Conservation (phyloP, 768 basidiomycete genomes). For the Cyathus striatus region DNA sequence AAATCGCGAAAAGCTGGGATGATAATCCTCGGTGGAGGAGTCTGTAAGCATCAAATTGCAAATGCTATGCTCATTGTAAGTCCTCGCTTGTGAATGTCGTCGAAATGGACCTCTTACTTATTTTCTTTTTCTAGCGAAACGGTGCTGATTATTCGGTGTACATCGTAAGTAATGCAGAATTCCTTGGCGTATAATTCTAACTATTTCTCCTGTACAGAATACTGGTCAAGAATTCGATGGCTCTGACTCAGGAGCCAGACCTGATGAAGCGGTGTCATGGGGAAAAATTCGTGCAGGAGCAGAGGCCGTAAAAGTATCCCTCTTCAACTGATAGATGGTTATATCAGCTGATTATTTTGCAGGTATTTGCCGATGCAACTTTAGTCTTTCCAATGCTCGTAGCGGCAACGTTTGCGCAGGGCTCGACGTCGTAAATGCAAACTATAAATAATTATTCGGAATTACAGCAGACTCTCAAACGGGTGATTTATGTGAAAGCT, state of each 20-base stretch:
- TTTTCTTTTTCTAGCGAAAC: slow-evolving; percentile 62
- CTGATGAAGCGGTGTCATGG: slow-evolving; percentile 98
- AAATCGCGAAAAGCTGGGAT: slow-evolving; percentile 92
- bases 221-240: slow-evolving; percentile 99
- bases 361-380: slow-evolving; percentile 95
- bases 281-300: slow-evolving; percentile 91
- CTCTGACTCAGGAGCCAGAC: slow-evolving; percentile 93
- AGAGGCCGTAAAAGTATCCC: slow-evolving; percentile 71
- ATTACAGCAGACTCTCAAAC: too few relatives aligned
- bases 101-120: not conserved
- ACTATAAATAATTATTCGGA: too few relatives aligned
- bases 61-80: slow-evolving; percentile 98
- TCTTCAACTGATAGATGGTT: slow-evolving; percentile 5
- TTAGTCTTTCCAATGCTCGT: slow-evolving; percentile 94
- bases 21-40: slow-evolving; percentile 96
- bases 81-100: not conserved
- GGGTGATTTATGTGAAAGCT: too few relatives aligned
- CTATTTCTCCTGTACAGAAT: slow-evolving; percentile 48
- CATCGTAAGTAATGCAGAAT: slow-evolving; percentile 54
- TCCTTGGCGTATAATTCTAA: not conserved
- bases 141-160: slow-evolving; percentile 97
- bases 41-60: slow-evolving; percentile 99
- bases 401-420: slow-evolving; percentile 86
- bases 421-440: too few relatives aligned
- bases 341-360: slow-evolving; percentile 15